A percentile compares a stretch with the other conserved stretches of the same genome.
Conservation (phyloP, 306 rosid species). For the Citrullus mucosospermus region DNA sequence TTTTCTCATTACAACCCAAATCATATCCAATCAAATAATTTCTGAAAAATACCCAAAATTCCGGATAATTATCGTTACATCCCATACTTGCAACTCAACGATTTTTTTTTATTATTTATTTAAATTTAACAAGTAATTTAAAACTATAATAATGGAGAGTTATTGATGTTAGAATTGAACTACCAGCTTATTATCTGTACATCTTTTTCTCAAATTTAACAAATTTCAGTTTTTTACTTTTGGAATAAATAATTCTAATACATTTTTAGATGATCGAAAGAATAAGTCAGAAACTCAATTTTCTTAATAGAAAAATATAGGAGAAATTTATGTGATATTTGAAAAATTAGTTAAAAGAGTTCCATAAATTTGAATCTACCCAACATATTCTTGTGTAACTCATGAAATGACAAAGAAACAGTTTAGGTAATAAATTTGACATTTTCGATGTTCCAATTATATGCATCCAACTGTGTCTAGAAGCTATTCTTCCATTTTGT, state of each 20-base stretch:
- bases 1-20: background rate
- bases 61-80: background rate
- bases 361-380: background rate
- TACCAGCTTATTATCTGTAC: too few species aligned
- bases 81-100: background rate
- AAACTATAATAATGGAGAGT: background rate
- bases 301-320: too few species aligned
- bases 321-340: too few species aligned
- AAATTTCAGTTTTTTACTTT: too few species aligned
- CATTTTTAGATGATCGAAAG: too few species aligned
- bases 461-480: background rate
- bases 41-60: background rate
- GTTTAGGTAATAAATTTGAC: background rate
- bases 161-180: too few species aligned
- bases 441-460: background rate
- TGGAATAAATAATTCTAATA: too few species aligned
- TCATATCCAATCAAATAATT: background rate
- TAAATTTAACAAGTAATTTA: background rate
- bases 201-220: too few species aligned
- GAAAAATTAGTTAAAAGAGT: background rate
- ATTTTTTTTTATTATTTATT: background rate
- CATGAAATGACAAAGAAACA: background rate
- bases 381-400: background rate
- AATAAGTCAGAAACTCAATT: too few species aligned
- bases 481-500: background rate